phyloP scores from a whole-genome alignment of 2,329 filamentous ascomycete genomes.

The Volutella citrinella region DNA sequence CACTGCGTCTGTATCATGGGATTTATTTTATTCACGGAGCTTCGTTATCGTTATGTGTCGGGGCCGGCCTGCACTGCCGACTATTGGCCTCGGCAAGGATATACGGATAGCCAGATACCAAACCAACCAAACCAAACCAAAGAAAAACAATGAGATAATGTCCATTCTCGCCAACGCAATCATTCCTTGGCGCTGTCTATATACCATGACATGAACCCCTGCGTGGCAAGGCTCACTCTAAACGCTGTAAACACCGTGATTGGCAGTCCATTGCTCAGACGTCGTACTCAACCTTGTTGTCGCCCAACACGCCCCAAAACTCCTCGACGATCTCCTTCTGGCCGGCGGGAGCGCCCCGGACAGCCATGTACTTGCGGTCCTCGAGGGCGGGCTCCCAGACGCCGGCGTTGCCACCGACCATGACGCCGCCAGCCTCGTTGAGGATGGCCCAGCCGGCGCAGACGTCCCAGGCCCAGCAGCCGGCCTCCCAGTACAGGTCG shows the following conservation, averaged over 20 bases:
- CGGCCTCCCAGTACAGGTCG: slow-evolving; percentile 79
- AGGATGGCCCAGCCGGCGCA: slow-evolving; percentile 79
- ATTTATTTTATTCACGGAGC: slow-evolving; percentile 16
- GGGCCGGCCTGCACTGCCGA: too few relatives aligned
- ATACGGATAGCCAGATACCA: too few relatives aligned
- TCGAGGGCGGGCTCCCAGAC: slow-evolving; percentile 64
- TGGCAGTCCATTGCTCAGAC: too few relatives aligned
- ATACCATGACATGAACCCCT: too few relatives aligned
- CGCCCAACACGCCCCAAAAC: slow-evolving; percentile 61
- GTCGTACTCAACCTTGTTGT: slow-evolving; percentile 48
- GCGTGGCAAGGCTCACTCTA: too few relatives aligned
- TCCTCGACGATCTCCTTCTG: slow-evolving; percentile 62
- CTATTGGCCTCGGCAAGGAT: too few relatives aligned
- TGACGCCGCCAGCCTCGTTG: slow-evolving; percentile 68
- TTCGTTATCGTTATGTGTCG: too few relatives aligned
- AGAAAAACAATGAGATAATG: too few relatives aligned
- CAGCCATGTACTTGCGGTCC: slow-evolving; percentile 58
- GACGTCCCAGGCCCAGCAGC: slow-evolving; percentile 84
- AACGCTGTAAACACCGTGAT: too few relatives aligned
- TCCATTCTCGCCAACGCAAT: too few relatives aligned
- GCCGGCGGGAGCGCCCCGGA: slow-evolving; percentile 56
- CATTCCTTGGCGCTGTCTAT: too few relatives aligned
- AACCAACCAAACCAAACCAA: too few relatives aligned
- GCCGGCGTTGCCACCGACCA: slow-evolving; percentile 72
- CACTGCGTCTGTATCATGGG: slow-evolving; percentile 23